These are phyloP conservation scores for Cercospora sp. DNA, from an alignment of 2,329 filamentous ascomycete species.

Conservation along the genomic window DNA sequence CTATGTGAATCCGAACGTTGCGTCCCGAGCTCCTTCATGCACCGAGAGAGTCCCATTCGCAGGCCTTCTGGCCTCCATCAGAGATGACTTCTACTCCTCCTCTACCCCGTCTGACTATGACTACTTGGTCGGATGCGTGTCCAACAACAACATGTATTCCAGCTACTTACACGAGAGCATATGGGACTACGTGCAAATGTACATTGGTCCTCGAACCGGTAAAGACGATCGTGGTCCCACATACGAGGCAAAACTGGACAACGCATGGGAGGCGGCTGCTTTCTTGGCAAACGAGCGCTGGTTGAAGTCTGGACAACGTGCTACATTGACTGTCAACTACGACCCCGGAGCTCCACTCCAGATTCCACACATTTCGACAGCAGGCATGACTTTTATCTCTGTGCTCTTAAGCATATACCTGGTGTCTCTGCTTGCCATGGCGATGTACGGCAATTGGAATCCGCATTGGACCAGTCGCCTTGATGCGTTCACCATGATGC, in stretches of 20 bases:
- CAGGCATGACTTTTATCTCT: neutral
- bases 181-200: neutral
- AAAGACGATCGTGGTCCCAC: neutral
- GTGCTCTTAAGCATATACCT: constrained; percentile 3
- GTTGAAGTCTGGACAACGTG: neutral
- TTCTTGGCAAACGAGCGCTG: constrained; percentile 5
- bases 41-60: neutral
- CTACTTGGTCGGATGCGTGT: neutral
- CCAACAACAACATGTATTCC: neutral
- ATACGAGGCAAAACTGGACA: neutral
- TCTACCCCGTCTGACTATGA: neutral
- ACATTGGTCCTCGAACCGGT: neutral
- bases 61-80: neutral
- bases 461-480: constrained; percentile 2
- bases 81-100: neutral
- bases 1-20: neutral
- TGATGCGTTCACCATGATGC: constrained; percentile 3
- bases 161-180: neutral
- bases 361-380: neutral
- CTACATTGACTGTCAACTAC: constrained; percentile 5
- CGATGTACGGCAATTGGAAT: constrained; percentile 1
- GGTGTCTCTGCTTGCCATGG: neutral
- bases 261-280: constrained; percentile 3
- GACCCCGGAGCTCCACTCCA: neutral
- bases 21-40: neutral